Conservation (phyloP, 2,329 filamentous ascomycete genomes). For the Neonectria sp. region DNA sequence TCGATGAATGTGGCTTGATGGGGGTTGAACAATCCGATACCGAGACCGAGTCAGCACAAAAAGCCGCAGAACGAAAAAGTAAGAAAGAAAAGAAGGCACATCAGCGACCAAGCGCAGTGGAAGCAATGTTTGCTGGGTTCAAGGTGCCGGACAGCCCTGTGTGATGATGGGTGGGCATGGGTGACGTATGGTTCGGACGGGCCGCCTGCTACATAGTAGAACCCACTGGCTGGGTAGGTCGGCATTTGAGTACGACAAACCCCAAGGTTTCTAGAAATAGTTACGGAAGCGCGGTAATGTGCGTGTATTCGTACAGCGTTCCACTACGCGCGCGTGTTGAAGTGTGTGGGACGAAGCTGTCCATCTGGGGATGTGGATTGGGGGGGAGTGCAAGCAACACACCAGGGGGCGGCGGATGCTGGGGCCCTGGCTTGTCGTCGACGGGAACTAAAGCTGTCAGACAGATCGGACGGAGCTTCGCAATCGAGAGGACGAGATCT, state of each 20-base stretch:
- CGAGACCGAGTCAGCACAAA: background rate
- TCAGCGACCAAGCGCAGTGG: background rate
- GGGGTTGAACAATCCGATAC: background rate
- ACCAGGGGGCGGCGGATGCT: background rate
- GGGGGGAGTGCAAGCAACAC: constrained; percentile 29
- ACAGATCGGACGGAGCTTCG: constrained; percentile 10
- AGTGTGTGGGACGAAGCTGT: background rate
- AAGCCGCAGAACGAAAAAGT: background rate
- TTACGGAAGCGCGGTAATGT: constrained; percentile 17
- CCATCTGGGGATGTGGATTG: constrained; percentile 14
- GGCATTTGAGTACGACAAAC: constrained; percentile 1
- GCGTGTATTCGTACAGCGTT: background rate
- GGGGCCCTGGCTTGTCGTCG: constrained; percentile 11
- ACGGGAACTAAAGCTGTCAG: constrained; percentile 21
- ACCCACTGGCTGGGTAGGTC: background rate
- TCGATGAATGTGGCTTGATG: background rate
- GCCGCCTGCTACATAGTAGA: too few relatives aligned
- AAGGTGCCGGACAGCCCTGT: background rate
- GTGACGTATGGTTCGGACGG: constrained; percentile 38
- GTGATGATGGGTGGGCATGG: background rate
- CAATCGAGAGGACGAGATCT: constrained; percentile 4
- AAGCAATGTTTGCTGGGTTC: background rate
- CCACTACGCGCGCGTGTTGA: constrained; percentile 12
- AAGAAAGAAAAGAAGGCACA: background rate
- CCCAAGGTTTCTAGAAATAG: constrained; percentile 7